Evolutionary conservation across 441 rosid genomes (phyloP), one percentile per base, ranked within the genome.

Genomic region (Jatropha podagrica): DNA sequence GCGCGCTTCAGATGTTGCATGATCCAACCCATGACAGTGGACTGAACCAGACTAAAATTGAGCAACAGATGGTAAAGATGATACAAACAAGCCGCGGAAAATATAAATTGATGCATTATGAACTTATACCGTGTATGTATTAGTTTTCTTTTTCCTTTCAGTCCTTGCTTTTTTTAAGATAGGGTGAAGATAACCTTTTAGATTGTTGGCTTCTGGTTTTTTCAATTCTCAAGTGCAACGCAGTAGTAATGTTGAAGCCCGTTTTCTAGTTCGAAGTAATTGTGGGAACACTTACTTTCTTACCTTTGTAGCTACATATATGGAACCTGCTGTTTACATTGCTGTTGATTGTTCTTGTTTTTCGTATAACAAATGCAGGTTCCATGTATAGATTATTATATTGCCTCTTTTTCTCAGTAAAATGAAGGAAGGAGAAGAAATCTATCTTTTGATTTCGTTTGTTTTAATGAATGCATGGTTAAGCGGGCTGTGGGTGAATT

Each of bases 1-100:
- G 99, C 99, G 37, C 96, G 97, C 77, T 95, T 95, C 92, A 86
- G 98, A 85, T 95, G 99, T 78, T 95, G 99, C 89, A 79, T 90
- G 79, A 84, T 89, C 64, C 98, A 86, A 66, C 98, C 99, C 52
- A 90, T 92, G 98, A 92, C 98, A 54, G 51, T 89, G 61, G 99
- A 93, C 82, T 93, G 90, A 87, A 78, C 67, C 76, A 41, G 80
- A 74, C 73, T 68, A 64, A 75, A 74, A 74, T 20, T 5, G 70
- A 79, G 71, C 72, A 74, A 76, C 71, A 67, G 75, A 74, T 73
- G 81, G 77, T 72, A 76, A 74, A 79, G 74, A 78, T 78, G 80
- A 80, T 75, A 76, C 73, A 80, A 75, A 81, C 61, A 77, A 80
- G 79, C 66, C 68, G 42, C 23, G 80, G 32, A 32, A 79, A 74